Conservation (phyloP, 768 basidiomycete genomes). For the Phaeotremella fagi region DNA sequence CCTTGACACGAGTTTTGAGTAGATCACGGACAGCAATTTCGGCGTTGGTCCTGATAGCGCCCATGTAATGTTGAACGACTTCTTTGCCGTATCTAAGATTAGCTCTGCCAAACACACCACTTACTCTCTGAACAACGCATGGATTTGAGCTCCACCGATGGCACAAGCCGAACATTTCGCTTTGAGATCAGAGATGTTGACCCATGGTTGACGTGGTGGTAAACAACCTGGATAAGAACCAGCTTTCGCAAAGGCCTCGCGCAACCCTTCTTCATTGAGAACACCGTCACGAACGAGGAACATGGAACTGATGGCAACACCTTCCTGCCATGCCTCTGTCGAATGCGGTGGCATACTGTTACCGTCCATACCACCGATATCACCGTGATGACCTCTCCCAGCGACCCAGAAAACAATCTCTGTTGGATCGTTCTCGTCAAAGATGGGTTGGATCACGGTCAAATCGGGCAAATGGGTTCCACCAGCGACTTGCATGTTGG, state of each 20-base stretch:
- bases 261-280: slow-evolving; percentile 34
- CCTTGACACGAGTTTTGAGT: slow-evolving; percentile 50
- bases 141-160: slow-evolving; percentile 23
- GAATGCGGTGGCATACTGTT: slow-evolving; percentile 24
- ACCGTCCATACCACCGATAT: slow-evolving; percentile 7
- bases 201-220: slow-evolving; percentile 26
- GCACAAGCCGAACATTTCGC: slow-evolving; percentile 30
- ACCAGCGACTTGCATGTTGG: slow-evolving; percentile 1
- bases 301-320: slow-evolving; percentile 16
- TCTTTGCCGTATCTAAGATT: slow-evolving; percentile 29
- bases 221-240: slow-evolving; percentile 30
- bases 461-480: neutral
- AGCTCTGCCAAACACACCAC: no score
- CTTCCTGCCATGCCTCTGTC: slow-evolving; percentile 19
- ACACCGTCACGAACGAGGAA: slow-evolving; percentile 23
- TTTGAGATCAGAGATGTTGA: slow-evolving; percentile 37
- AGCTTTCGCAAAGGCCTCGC: slow-evolving; percentile 32
- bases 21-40: slow-evolving; percentile 78
- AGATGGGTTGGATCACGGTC: neutral
- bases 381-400: neutral
- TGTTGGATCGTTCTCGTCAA: slow-evolving; percentile 48
- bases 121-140: slow-evolving; percentile 35
- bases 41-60: slow-evolving; percentile 71
- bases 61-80: slow-evolving; percentile 34
- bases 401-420: slow-evolving; percentile 30